Percentiles rank a stretch among this genome's conserved stretches.
Evolutionary conservation across 176 grass and related monocot species (phyloP).

Genomic region (Avena insularis): DNA sequence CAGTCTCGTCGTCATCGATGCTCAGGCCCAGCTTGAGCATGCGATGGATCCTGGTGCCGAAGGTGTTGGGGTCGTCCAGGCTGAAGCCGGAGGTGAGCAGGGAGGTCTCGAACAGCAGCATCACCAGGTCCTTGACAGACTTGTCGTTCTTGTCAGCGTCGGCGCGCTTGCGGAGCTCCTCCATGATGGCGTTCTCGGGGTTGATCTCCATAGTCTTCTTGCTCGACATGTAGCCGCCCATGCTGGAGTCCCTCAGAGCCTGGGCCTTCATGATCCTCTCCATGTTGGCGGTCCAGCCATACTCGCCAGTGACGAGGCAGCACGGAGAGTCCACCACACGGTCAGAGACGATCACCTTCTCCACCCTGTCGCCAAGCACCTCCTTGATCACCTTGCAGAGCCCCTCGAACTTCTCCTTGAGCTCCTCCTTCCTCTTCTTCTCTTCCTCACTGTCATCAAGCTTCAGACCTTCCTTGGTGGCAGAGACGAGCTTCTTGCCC

Average conservation of each 20-base stretch:
- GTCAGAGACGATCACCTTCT: slow-evolving; percentile 91
- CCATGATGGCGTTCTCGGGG: slow-evolving; percentile 94
- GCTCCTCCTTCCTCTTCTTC: slow-evolving; percentile 84
- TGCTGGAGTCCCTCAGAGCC: slow-evolving; percentile 89
- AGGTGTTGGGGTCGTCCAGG: slow-evolving; percentile 95
- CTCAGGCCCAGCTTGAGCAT: slow-evolving; percentile 96
- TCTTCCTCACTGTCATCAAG: slow-evolving; percentile 92
- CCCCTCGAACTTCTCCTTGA: slow-evolving; percentile 89
- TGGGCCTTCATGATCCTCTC: slow-evolving; percentile 99
- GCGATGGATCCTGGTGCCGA: slow-evolving; percentile 93
- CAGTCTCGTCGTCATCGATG: slow-evolving; percentile 78
- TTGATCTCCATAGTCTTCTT: slow-evolving; percentile 99
- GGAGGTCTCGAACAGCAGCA: slow-evolving; percentile 86
- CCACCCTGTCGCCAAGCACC: slow-evolving; percentile 87
- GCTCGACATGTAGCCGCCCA: slow-evolving; percentile 88
- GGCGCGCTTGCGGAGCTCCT: slow-evolving; percentile 83
- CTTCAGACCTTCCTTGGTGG: slow-evolving; percentile 98
- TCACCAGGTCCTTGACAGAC: slow-evolving; percentile 91
- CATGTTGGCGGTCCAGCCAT: slow-evolving; percentile 98
- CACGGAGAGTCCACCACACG: slow-evolving; percentile 93
- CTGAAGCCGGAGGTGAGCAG: slow-evolving; percentile 97
- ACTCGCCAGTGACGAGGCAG: slow-evolving; percentile 93
- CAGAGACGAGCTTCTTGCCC: slow-evolving; percentile 93
- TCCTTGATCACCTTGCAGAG: slow-evolving; percentile 98
- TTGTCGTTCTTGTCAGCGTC: slow-evolving; percentile 97